Evolutionary conservation across 768 basidiomycete species (phyloP).

Genomic region (Crassisporium funariophilum): DNA sequence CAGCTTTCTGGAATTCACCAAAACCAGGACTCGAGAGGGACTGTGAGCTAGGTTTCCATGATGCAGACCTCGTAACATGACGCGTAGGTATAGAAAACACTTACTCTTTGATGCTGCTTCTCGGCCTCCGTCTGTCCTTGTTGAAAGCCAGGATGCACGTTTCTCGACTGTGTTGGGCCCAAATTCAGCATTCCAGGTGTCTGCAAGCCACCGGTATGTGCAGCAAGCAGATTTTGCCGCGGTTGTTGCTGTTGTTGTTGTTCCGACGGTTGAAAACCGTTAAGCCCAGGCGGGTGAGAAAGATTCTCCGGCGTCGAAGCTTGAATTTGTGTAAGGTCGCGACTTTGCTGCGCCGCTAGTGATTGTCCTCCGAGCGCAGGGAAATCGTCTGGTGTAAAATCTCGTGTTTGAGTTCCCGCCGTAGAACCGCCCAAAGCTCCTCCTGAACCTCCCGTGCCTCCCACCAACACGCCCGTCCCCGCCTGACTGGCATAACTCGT

Average conservation of each 20-base stretch:
- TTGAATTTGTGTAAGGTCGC: slow-evolving; percentile 36
- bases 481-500: slow-evolving; percentile 84
- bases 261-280: slow-evolving; percentile 59
- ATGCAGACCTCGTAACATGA: no score
- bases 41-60: no score
- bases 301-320: slow-evolving; percentile 40
- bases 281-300: slow-evolving; percentile 76
- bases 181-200: slow-evolving; percentile 73
- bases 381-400: slow-evolving; percentile 89
- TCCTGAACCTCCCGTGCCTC: slow-evolving; percentile 38
- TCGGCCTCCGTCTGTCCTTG: slow-evolving; percentile 65
- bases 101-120: slow-evolving; percentile 63
- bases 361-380: slow-evolving; percentile 78
- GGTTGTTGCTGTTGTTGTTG: slow-evolving; percentile 51
- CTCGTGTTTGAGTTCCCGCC: slow-evolving; percentile 49
- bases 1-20: slow-evolving; percentile 12
- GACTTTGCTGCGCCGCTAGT: slow-evolving; percentile 36
- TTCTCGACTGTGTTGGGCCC: slow-evolving; percentile 43
- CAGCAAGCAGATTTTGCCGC: slow-evolving; percentile 59
- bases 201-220: slow-evolving; percentile 41
- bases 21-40: not conserved
- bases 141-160: slow-evolving; percentile 55
- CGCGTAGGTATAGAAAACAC: no score
- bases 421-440: slow-evolving; percentile 39
- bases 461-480: slow-evolving; percentile 60